Percentiles rank a stretch among this genome's conserved stretches.
Evolutionary conservation across 495 filamentous ascomycete species (phyloP).

Genomic region (Penicillium bovifimosum): DNA sequence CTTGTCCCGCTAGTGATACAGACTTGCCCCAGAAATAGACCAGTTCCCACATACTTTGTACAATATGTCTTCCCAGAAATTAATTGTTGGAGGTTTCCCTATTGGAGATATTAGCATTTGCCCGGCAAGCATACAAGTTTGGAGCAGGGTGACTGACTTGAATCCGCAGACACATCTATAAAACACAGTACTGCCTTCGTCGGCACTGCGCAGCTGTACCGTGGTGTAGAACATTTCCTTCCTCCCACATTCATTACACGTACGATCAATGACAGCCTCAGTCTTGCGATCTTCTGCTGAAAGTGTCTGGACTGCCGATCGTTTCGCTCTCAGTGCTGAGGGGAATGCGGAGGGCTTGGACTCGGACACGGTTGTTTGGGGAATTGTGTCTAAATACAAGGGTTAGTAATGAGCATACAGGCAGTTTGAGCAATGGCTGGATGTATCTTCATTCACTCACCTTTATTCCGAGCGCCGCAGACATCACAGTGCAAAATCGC

Average conservation of each 20-base stretch:
- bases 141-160: slow-evolving; percentile 53
- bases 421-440: background rate
- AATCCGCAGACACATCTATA: slow-evolving; percentile 81
- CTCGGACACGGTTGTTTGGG: slow-evolving; percentile 72
- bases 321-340: slow-evolving; percentile 76
- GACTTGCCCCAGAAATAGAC: slow-evolving; percentile 19
- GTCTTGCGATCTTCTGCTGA: slow-evolving; percentile 73
- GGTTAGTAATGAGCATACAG: background rate
- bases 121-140: background rate
- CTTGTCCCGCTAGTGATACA: slow-evolving; percentile 25
- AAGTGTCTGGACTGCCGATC: slow-evolving; percentile 76
- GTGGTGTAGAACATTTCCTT: slow-evolving; percentile 81
- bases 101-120: slow-evolving; percentile 17
- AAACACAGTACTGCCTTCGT: slow-evolving; percentile 90
- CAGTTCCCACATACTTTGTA: slow-evolving; percentile 20
- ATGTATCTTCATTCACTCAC: slow-evolving; percentile 36
- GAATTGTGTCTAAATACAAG: slow-evolving; percentile 58
- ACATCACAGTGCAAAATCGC: slow-evolving; percentile 74
- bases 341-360: slow-evolving; percentile 86
- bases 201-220: slow-evolving; percentile 82
- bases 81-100: slow-evolving; percentile 44
- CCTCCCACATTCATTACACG: slow-evolving; percentile 75
- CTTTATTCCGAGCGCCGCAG: slow-evolving; percentile 79
- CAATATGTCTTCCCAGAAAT: slow-evolving; percentile 15
- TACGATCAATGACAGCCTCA: slow-evolving; percentile 62